These are phyloP conservation scores for Emydomyces testavorans DNA, from an alignment of 2,329 filamentous ascomycete genomes.

Conservation along the genomic window DNA sequence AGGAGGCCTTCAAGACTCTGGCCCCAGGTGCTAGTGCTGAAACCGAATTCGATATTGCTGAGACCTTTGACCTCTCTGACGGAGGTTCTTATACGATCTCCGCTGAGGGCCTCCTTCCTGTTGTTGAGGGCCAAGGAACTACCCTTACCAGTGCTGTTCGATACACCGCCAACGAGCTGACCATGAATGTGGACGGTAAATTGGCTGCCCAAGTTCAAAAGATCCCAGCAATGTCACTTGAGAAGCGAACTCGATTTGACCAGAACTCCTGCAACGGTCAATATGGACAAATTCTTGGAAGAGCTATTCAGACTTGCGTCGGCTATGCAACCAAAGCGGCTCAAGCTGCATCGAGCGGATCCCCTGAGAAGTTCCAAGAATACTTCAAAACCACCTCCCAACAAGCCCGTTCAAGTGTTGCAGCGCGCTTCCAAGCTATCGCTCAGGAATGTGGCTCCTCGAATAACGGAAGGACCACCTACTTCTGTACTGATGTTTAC, in stretches of 20 bases:
- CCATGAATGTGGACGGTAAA: constrained; percentile 46
- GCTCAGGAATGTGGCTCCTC: constrained; percentile 45
- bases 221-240: neutral
- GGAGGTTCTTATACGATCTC: constrained; percentile 11
- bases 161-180: constrained; percentile 50
- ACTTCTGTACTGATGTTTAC: constrained; percentile 52
- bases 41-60: constrained; percentile 12
- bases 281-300: neutral
- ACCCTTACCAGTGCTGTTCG: constrained; percentile 45
- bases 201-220: constrained; percentile 42
- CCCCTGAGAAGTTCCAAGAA: constrained; percentile 27
- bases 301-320: neutral
- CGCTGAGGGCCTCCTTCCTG: constrained; percentile 8
- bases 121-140: constrained; percentile 28
- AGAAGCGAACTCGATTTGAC: constrained; percentile 15
- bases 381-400: constrained; percentile 52
- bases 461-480: constrained; percentile 40
- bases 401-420: constrained; percentile 40
- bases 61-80: constrained; percentile 12
- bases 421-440: constrained; percentile 42
- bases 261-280: constrained; percentile 45
- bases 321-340: constrained; percentile 38
- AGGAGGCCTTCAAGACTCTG: constrained; percentile 7
- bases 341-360: constrained; percentile 34
- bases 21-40: constrained; percentile 10